Evolutionary conservation across 2,329 filamentous ascomycete genomes (phyloP).

Genomic region (Cryphonectria carpinicola): DNA sequence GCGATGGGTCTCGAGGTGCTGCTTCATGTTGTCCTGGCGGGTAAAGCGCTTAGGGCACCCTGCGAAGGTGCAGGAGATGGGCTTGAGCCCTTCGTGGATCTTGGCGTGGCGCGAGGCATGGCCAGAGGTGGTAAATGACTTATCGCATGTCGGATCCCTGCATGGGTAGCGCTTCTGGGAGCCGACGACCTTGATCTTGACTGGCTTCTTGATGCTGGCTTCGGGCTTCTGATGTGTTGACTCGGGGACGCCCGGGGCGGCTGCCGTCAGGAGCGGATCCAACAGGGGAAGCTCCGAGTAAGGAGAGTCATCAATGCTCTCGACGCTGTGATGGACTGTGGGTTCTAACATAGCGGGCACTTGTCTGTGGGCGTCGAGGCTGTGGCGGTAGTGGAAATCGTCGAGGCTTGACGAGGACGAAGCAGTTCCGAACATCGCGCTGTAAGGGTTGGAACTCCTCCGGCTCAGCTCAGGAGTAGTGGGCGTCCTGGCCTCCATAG

Average conservation of each 20-base stretch:
- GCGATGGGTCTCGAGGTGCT: constrained; percentile 78
- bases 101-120: constrained; percentile 85
- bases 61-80: constrained; percentile 67
- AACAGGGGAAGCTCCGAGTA: constrained; percentile 2
- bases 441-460: constrained; percentile 19
- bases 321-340: constrained; percentile 17
- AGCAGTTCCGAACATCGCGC: constrained; percentile 13
- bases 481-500: constrained; percentile 8
- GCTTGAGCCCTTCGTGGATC: constrained; percentile 82
- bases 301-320: neutral
- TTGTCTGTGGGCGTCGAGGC: constrained; percentile 9
- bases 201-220: constrained; percentile 19
- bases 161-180: constrained; percentile 72
- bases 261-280: neutral
- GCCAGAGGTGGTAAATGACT: constrained; percentile 83
- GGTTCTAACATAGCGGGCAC: neutral
- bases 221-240: constrained; percentile 44
- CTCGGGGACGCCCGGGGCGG: neutral
- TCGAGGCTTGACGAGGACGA: constrained; percentile 20
- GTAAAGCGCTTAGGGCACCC: constrained; percentile 73
- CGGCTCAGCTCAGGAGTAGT: constrained; percentile 11
- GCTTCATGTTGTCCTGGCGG: constrained; percentile 86
- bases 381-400: constrained; percentile 19
- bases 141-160: constrained; percentile 71
- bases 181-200: constrained; percentile 32